phyloP scores from a whole-genome alignment of 106 monocot species.

The Dendrobium catenatum region DNA sequence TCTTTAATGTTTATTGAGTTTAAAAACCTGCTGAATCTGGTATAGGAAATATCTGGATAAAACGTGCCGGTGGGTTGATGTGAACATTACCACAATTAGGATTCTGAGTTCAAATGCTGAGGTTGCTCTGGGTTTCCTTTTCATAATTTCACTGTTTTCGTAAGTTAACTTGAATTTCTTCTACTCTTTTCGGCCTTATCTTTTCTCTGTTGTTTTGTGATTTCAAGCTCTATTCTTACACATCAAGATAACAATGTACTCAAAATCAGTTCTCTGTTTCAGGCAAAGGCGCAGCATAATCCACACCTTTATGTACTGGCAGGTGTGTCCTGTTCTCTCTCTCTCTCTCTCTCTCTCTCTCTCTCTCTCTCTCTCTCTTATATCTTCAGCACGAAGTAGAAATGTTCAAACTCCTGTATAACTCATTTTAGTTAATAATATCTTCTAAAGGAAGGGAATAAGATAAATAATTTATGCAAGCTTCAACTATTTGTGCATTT shows the following conservation, averaged over 20 bases:
- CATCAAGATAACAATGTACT: too few species aligned
- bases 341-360: too few species aligned
- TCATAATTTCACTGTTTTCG: slow-evolving; percentile 82
- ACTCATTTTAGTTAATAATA: neutral
- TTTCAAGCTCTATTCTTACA: too few species aligned
- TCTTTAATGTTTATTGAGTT: neutral
- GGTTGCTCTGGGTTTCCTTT: slow-evolving; percentile 74
- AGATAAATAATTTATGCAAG: neutral
- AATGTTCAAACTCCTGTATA: neutral
- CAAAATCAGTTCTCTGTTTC: slow-evolving; percentile 11
- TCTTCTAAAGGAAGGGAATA: neutral
- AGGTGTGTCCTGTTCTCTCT: slow-evolving; percentile 24
- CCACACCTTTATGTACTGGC: slow-evolving; percentile 83
- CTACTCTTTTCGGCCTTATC: neutral
- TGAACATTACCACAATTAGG: slow-evolving; percentile 52
- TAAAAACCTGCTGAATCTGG: neutral
- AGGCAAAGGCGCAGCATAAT: slow-evolving; percentile 74
- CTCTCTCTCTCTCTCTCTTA: neutral
- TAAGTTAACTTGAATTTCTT: slow-evolving; percentile 30
- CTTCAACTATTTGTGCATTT: neutral
- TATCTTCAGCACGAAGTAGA: neutral
- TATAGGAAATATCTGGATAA: slow-evolving; percentile 83
- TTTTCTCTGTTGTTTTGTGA: neutral
- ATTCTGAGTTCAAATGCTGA: slow-evolving; percentile 79
- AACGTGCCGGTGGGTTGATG: slow-evolving; percentile 73